Conservation (phyloP, 257 asterid genomes). For the Petunia secreta region DNA sequence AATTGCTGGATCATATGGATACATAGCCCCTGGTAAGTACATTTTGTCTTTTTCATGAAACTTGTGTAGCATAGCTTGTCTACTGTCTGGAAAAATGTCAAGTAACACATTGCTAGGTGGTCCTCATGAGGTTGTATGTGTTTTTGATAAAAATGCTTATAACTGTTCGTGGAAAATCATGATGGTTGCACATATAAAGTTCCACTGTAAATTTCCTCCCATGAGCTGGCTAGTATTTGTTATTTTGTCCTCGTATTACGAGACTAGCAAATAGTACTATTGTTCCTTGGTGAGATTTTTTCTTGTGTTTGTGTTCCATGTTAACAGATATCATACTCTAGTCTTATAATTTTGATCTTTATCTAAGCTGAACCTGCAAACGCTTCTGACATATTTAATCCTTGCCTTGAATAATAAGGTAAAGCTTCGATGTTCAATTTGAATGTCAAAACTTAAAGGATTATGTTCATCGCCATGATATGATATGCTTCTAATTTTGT, state of each 20-base stretch:
- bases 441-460: not conserved
- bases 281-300: not conserved
- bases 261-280: not conserved
- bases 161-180: not conserved
- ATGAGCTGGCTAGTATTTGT: not conserved
- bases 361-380: not conserved
- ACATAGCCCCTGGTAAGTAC: conserved; percentile 67
- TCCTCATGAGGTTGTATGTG: not conserved
- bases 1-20: conserved; percentile 71
- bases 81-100: not conserved
- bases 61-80: not conserved
- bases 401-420: not conserved
- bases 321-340: not conserved
- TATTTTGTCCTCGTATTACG: not conserved
- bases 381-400: not conserved
- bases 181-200: not conserved
- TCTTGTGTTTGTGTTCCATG: not conserved
- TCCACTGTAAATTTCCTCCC: not conserved
- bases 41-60: not conserved
- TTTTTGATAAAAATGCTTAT: too few species aligned
- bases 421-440: not conserved
- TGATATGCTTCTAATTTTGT: not conserved
- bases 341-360: not conserved
- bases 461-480: not conserved
- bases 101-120: not conserved